A percentile compares a stretch with the other conserved stretches of the same genome.
Conservation (phyloP, 371 early-diverging fungal species). For the Mucor lusitanicus region DNA sequence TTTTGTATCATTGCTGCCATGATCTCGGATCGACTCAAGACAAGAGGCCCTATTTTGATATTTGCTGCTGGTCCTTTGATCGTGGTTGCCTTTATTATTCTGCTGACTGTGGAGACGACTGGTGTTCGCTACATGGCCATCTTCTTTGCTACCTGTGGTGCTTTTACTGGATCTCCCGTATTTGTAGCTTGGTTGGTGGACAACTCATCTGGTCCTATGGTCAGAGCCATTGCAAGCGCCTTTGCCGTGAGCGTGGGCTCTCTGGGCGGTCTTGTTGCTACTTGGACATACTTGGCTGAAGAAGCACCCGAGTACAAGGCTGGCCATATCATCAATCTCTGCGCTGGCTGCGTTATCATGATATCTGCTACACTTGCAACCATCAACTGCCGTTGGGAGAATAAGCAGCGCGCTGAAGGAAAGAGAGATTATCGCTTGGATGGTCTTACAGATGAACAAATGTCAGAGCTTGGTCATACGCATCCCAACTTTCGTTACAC, state of each 20-base stretch:
- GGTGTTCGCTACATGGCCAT: slow-evolving; percentile 29
- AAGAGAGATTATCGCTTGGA: slow-evolving; percentile 23
- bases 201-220: slow-evolving; percentile 26
- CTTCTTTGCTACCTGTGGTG: slow-evolving; percentile 28
- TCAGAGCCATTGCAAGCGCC: slow-evolving; percentile 25
- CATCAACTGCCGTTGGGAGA: slow-evolving; percentile 14
- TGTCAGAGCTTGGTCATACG: slow-evolving; percentile 27
- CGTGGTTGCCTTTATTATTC: slow-evolving; percentile 15
- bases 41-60: slow-evolving; percentile 30
- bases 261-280: slow-evolving; percentile 25
- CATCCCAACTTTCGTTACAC: slow-evolving; percentile 32
- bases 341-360: slow-evolving; percentile 15
- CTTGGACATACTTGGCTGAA: slow-evolving; percentile 28
- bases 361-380: slow-evolving; percentile 8
- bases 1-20: slow-evolving; percentile 28
- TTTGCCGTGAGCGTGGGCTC: slow-evolving; percentile 19
- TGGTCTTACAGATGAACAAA: slow-evolving; percentile 19
- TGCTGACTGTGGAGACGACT: slow-evolving; percentile 14
- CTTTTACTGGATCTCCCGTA: slow-evolving; percentile 26
- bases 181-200: slow-evolving; percentile 29
- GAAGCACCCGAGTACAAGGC: slow-evolving; percentile 24
- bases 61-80: slow-evolving; percentile 18
- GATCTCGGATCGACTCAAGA: slow-evolving; percentile 30
- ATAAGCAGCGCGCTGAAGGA: slow-evolving; percentile 16
- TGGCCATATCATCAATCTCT: slow-evolving; percentile 27